Evolutionary conservation across 169 alveolate species (phyloP), one percentile per base, ranked within the genome.

Genomic region (Plasmodium fragile): DNA sequence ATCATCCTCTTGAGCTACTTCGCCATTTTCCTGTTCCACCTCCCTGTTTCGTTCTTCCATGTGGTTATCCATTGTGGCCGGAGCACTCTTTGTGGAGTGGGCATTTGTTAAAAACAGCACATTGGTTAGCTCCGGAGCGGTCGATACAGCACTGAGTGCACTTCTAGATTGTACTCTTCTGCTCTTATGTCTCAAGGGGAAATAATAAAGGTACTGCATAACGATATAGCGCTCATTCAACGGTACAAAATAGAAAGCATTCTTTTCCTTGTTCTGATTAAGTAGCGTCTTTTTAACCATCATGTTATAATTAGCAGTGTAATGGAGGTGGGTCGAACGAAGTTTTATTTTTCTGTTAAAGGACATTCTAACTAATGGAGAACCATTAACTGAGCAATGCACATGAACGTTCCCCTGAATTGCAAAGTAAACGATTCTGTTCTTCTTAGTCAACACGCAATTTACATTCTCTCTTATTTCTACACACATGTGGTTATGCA

Each of bases 401-500:
- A 90, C 78, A 36, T 8, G 0, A 41, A 90, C 92, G 82, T 90
- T 45, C 1, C 94, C 94, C 69, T 80, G 78, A 32, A 90, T 22
- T 11, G 41, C n/a, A 80, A 79, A 90, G 82, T 80, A 79, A 22
- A 90, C n/a, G 5, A 90, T 45, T 34, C 32, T 45, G 32, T 80
- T 80, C 71, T 41, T 28, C 34, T 80, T 81, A 75, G 81, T 80
- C 7, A 90, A 65, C 13, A 80, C 82, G 72, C 91, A 90, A 69
- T 69, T 36, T 7, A 90, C 92, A 53, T 36, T 65, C 53, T 90
- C 94, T 7, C 41, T 81, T 8, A 90, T 28, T 49, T 90, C 94
- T n/a, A 90, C 77, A 90, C 36, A 90, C 41, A 90, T 90, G 32
- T 80, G 83, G 70, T 90, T 80, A 11, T 77, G 25, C 34, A 90